A percentile compares a stretch with the other conserved stretches of the same genome.
Evolutionary conservation across 1,139 yeast genomes (phyloP).

Genomic region (Geotrichum histeridarum): DNA sequence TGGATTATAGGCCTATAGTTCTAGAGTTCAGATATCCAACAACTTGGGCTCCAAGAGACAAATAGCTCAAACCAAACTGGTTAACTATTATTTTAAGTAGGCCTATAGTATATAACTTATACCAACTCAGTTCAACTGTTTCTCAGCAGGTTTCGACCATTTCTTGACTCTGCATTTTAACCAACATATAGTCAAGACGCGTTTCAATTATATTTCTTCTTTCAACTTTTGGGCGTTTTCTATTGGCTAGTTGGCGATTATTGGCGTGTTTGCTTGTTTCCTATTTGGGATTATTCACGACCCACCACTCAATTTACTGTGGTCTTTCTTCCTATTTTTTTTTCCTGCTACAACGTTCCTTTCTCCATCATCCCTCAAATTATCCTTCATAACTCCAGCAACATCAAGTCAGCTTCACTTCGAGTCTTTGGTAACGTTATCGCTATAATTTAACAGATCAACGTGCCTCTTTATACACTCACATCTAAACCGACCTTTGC

Average conservation of each 20-base stretch:
- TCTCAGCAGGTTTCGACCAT: no score
- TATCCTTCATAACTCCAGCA: conserved; percentile 1
- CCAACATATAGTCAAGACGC: background rate
- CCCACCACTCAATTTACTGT: conserved; percentile 7
- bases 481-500: background rate
- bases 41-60: no score
- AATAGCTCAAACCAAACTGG: no score
- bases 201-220: conserved; percentile 1
- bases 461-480: background rate
- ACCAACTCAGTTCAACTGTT: no score
- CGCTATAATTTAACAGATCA: background rate
- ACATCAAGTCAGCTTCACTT: background rate
- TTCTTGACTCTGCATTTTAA: no score
- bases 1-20: no score
- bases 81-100: no score
- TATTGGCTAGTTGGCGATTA: conserved; percentile 1
- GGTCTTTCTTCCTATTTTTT: background rate
- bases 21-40: no score
- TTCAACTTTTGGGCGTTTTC: background rate
- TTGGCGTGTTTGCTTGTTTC: conserved; percentile 6
- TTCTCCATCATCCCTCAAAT: conserved; percentile 3
- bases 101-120: no score
- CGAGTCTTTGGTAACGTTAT: background rate
- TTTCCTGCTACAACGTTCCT: background rate
- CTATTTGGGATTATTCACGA: background rate